A percentile compares a stretch with the other conserved stretches of the same genome.
Conservation (phyloP, 1,139 yeast species). For the Pneumocystis murina region DNA sequence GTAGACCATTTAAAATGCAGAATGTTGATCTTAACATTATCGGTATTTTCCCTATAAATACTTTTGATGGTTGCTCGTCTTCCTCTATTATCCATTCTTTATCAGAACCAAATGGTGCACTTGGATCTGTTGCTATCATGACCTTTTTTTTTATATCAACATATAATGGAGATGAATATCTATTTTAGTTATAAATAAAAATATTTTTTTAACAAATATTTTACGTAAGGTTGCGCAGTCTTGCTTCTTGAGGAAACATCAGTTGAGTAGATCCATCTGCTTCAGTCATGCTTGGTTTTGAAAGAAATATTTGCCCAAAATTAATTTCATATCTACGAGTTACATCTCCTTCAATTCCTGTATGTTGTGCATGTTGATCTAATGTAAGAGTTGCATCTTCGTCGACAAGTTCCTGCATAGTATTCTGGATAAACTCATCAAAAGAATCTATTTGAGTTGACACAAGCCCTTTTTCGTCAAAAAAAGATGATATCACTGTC, state of each 20-base stretch:
- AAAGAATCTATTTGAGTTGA: conserved; percentile 96
- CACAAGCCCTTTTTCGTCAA: conserved; percentile 90
- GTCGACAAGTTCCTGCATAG: conserved; percentile 90
- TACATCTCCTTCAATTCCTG: conserved; percentile 75
- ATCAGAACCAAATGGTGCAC: conserved; percentile 32
- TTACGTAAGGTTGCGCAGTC: conserved; percentile 74
- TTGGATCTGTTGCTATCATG: conserved; percentile 65
- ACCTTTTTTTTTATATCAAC: conserved; percentile 92
- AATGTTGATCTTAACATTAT: conserved; percentile 94
- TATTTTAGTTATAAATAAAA: neutral
- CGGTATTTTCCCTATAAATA: conserved; percentile 91
- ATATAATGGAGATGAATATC: conserved; percentile 81
- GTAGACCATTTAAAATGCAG: conserved; percentile 80
- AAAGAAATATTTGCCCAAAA: conserved; percentile 89
- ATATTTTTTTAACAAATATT: neutral
- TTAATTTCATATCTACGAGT: conserved; percentile 87
- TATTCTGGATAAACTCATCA: conserved; percentile 92
- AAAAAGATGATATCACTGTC: conserved; percentile 93
- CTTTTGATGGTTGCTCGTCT: conserved; percentile 47
- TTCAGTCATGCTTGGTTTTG: conserved; percentile 96
- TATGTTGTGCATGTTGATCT: conserved; percentile 97
- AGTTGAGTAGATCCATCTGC: conserved; percentile 99
- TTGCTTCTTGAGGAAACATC: conserved; percentile 95
- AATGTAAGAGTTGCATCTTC: conserved; percentile 88
- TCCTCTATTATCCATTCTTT: conserved; percentile 53